Base-by-base conservation (phyloP, 2,329 filamentous ascomycete genomes). In the Pezicula neosporulosa region DNA sequence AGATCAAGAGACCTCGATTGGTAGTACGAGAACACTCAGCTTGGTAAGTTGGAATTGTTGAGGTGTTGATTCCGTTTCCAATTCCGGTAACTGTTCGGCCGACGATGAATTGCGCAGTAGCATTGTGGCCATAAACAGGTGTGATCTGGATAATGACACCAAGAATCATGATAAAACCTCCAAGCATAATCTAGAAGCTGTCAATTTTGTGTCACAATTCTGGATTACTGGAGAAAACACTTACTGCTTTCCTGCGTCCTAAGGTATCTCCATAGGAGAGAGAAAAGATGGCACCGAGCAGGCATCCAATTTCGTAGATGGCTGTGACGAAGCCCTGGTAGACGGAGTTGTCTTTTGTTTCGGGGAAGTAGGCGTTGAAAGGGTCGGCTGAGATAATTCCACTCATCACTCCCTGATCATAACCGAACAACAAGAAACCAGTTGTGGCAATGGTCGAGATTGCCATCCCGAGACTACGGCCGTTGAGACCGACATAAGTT, bases 341-440 rank as follows among this genome's bases (percentile, higher is more conserved):
- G 5, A 62, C 56, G 3, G 63, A 62, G 44, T 62, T 45, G 12
- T 58, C 44, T 33, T 59, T 96, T 83, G 66, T 91, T 76, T 73
- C 64, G 4, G 78, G 76, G 62, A 97, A 97, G 70, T 96, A 96
- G 67, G 89, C 81, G 68, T 87, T 89, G 70, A 99, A 99, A 69
- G 63, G 52, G n/a, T 66, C 70, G 41, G 72, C 80, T 77, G 81
- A 85, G 62, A 86, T 86, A 56, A 81, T 81, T 58, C 80, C 80
- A 55, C 87, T 90, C 89, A 93, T 93, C 58, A 94, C 89, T 63
- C 89, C 89, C 68, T 94, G 89, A 68, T 94, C 89, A 75, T 93
- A 94, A 59, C 89, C 89, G 63, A 95, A 95, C 16, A 95, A 75
- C 63, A 95, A 91, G 41, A 95, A 90, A 49, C 90, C 90, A 47